These are phyloP conservation scores for Claviceps humidiphila DNA, from an alignment of 2,329 filamentous ascomycete genomes.

Conservation along the genomic window DNA sequence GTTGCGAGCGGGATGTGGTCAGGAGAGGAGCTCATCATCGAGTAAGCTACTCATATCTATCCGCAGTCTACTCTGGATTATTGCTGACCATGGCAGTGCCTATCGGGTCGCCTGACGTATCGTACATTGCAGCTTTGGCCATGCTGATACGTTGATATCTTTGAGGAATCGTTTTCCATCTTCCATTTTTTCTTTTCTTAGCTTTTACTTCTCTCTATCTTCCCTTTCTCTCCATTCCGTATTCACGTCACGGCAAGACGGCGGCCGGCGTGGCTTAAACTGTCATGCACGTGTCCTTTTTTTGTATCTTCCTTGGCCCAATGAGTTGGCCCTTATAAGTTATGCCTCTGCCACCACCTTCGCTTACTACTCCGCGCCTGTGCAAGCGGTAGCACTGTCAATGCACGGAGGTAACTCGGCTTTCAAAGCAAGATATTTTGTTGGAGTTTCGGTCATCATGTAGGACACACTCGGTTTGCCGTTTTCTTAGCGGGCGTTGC, in stretches of 20 bases:
- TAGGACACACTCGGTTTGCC: neutral
- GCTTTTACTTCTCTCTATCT: neutral
- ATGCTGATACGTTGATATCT: neutral
- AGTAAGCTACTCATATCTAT: slow-evolving; percentile 19
- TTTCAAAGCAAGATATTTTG: neutral
- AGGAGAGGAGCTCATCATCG: slow-evolving; percentile 31
- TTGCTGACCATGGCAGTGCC: slow-evolving; percentile 1
- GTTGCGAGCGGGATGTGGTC: slow-evolving; percentile 35
- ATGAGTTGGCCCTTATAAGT: neutral
- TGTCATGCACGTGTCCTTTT: neutral
- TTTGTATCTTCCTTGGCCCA: neutral
- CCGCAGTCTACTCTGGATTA: neutral
- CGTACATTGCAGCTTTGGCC: neutral
- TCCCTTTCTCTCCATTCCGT: neutral
- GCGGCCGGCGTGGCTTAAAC: neutral
- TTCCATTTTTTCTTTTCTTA: neutral
- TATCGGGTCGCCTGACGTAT: slow-evolving; percentile 3
- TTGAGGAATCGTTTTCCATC: neutral
- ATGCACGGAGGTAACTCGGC: neutral
- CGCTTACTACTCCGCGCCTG: neutral
- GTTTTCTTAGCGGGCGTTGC: neutral
- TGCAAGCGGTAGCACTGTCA: neutral
- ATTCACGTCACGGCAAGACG: neutral
- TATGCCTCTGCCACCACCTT: neutral
- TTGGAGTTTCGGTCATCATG: neutral